Base-by-base conservation (phyloP, 257 asterid species). In the Penstemon davidsonii region DNA sequence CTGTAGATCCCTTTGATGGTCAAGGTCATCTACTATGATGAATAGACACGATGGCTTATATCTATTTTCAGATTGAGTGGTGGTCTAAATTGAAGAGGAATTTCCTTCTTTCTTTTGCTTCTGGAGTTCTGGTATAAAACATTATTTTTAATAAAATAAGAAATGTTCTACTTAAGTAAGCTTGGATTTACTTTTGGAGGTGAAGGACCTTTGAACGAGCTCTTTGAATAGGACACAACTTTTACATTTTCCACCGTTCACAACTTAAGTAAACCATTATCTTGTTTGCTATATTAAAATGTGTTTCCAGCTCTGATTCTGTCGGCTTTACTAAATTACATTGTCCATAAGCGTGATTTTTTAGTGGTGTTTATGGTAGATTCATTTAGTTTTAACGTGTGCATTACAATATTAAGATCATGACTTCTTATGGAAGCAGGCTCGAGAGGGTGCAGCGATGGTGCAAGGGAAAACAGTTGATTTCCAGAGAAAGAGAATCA, bases 391-490 rank as follows among this genome's bases (percentile, higher is more conserved):
- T 64, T 61, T 50, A 56, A 55, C 64, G 59, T 55, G 40, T 53
- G 58, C 51, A 9, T 62, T 59, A 19, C 64, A 43, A 66, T 36
- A 66, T 64, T 13, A 56, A 51, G 46, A 46, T 53, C 46, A 56
- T 53, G 37, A 54, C 55, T 18, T 71, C 54, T 71, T 55, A 43
- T 77, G 71, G 61, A 60, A 70, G 71, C 92, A 94, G 99, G 86
- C 84, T 69, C 95, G 98, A 55, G 98, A 91, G 84, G 99, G 87
- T 76, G 95, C 93, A 12, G 41, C 73, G 44, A 83, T 83, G 96
- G 81, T 84, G 71, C 98, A 87, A 73, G 97, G 99, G 70, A 90
- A 91, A 81, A 85, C 89, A 51, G 96, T 94, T 64, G 99, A 94
- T 86, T 79, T 83, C 80, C 99, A 94, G 92, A 83, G 99, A 45